A percentile compares a stretch with the other conserved stretches of the same genome.
phyloP scores from a whole-genome alignment of 257 asterid genomes.

The Gentiana macrophylla region DNA sequence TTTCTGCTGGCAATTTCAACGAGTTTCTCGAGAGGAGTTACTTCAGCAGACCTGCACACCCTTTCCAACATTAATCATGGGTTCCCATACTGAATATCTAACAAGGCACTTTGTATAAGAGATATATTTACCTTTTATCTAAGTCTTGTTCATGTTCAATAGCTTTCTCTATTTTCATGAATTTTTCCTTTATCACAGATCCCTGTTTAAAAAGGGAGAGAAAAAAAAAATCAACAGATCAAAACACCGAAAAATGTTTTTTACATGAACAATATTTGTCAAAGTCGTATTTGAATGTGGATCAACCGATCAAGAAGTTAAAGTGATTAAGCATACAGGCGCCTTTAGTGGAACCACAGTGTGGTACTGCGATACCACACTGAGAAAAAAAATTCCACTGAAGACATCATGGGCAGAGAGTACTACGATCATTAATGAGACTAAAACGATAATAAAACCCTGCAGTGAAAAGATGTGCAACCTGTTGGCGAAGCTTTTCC shows the following conservation, averaged over 20 bases:
- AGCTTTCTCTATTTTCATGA: conserved; percentile 10
- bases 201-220: conserved; percentile 2
- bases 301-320: not conserved
- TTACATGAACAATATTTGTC: too few relatives aligned
- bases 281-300: too few relatives aligned
- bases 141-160: conserved; percentile 7
- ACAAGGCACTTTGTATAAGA: not conserved
- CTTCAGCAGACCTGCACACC: conserved; percentile 14
- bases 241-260: not conserved
- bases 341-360: too few relatives aligned
- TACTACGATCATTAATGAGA: not conserved
- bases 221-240: not conserved
- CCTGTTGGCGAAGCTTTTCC: conserved; percentile 8
- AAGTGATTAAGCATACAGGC: too few relatives aligned
- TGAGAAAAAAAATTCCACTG: too few relatives aligned
- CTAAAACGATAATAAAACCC: not conserved
- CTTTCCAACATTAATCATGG: not conserved
- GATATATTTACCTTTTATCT: conserved; percentile 10
- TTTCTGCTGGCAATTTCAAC: conserved; percentile 6
- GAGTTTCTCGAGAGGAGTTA: conserved; percentile 10
- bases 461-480: not conserved
- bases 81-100: not conserved
- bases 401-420: not conserved
- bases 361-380: too few relatives aligned
- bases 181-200: not conserved